Evolutionary conservation across 768 basidiomycete species (phyloP), one percentile per base, ranked within the genome.

Genomic region (Cystobasidiopsis lactophilus): DNA sequence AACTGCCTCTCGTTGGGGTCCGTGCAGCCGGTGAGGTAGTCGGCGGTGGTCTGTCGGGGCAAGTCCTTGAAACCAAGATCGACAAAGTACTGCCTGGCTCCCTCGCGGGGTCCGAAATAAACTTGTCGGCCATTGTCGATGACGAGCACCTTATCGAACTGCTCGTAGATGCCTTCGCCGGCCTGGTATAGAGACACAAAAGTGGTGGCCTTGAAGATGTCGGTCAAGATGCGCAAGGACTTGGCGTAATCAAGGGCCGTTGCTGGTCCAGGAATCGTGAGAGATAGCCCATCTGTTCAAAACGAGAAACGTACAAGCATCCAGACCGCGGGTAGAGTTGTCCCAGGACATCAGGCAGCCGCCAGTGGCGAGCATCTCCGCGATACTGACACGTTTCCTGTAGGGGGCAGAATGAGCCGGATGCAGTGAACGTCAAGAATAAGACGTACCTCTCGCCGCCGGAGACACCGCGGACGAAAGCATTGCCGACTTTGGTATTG

Each of bases 131-230:
- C 37, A 23, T 48, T 21, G 30, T 11, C 50, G 35, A 59, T 27
- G 33, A 49, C 50, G 85, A 84, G 56, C 79, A 88, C 47, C 78
- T 95, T 41, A 74, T 80, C 56, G 79, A 81, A 40, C 69, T 96
- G 27, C 75, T 83, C 2, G 70, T 70, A 0, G 74, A 79, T 41
- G 75, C 93, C 44, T 60, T 18, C 81, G 48, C 78, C 78, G 7
- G 81, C 84, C 66, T 86, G 84, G 66, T 86, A 85, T 35, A 88
- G 75, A 0, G 81, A 79, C n/a, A 82, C 80, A 53, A 86, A 73
- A 0, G 78, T n/a, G 3, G 78, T 80, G 65, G 78, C 77, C 5
- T 77, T 75, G 18, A 79, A 71, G n/a, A 84, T 68, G 61, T 91
- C 85, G 18, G 86, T 86, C 72, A 83, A 77, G 33, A 84, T 70